phyloP scores from a whole-genome alignment of 2,329 filamentous ascomycete species.

The Fusarium abutilonis region DNA sequence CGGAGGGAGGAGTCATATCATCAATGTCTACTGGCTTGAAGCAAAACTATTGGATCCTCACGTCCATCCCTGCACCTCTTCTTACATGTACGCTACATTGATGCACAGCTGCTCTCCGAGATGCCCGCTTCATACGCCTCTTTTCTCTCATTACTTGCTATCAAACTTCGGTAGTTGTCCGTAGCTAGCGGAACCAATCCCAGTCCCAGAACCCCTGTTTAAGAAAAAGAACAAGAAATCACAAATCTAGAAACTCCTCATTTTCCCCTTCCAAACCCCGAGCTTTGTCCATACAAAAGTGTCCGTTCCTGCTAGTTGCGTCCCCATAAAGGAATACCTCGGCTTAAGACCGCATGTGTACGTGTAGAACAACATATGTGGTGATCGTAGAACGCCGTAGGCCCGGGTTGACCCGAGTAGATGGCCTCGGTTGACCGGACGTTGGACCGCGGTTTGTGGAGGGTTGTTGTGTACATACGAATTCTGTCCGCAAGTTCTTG shows the following conservation, averaged over 20 bases:
- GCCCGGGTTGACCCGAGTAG: constrained; percentile 40
- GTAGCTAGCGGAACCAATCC: constrained; percentile 25
- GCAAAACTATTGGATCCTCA: constrained; percentile 41
- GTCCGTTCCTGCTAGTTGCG: neutral
- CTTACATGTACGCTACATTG: constrained; percentile 41
- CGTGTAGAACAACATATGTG: constrained; percentile 6
- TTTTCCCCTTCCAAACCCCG: constrained; percentile 14
- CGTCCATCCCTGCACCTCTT: constrained; percentile 30
- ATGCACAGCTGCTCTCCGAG: constrained; percentile 17
- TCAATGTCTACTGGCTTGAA: constrained; percentile 34
- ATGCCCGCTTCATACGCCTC: constrained; percentile 39
- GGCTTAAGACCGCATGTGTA: constrained; percentile 34
- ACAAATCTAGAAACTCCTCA: constrained; percentile 14
- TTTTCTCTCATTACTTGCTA: constrained; percentile 32
- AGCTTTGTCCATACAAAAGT: constrained; percentile 8
- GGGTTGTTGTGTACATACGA: constrained; percentile 19
- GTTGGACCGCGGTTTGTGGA: constrained; percentile 31
- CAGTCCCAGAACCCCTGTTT: constrained; percentile 27
- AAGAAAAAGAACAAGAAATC: constrained; percentile 14
- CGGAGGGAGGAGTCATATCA: constrained; percentile 42
- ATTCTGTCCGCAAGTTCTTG: constrained; percentile 25
- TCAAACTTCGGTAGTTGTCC: constrained; percentile 39
- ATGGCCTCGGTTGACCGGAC: constrained; percentile 42
- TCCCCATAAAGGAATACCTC: constrained; percentile 30
- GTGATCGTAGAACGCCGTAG: constrained; percentile 20